Base-by-base conservation (phyloP, 306 rosid species). In the Medicago ruthenica region DNA sequence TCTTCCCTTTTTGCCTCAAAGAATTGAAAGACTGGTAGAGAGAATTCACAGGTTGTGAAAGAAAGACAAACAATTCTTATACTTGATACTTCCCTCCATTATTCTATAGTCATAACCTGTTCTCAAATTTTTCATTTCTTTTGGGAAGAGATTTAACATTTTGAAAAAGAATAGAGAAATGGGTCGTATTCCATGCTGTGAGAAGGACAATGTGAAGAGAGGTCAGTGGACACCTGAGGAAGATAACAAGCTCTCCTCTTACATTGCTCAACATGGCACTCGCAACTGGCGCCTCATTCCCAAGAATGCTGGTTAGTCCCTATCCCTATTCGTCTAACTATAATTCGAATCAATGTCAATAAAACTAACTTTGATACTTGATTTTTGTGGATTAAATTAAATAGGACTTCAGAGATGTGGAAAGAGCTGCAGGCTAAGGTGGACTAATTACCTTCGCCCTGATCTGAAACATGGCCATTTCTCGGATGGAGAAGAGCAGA, bases 151-250 rank as follows among this genome's bases (percentile, higher is more conserved):
- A 47, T 22, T 67, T 74, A 75, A 54, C 58, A 75, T 64, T 58
- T 15, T 34, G 64, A 37, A 17, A 59, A 61, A 36, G 21, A 81
- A 34, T 15, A 60, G 27, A 60, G 59, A 88, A 50, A 93, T 93
- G 98, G 98, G 98, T 7, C 87, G 97, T 62, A 86, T 93, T 84
- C 98, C 97, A 22, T 93, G 97, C 77, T 93, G 97, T 22, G 89
- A 93, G 86, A 89, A 89, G 84, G 96, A 89, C 75, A 92, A 82
- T 42, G 96, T 90, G 64, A 88, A 90, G 67, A 86, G 89, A 68
- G 96, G 98, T 63, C 98, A 89, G 78, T 90, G 96, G 96, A 92
- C 98, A n/a, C 98, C 98, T 15, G 98, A 92, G 82, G 98, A 92
- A 83, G 98, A 90, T 24, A 89, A 90, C 86, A 92, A 87, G 86